Conservation (phyloP, 139 green algal genomes). For the Spirogloea muscicola region DNA sequence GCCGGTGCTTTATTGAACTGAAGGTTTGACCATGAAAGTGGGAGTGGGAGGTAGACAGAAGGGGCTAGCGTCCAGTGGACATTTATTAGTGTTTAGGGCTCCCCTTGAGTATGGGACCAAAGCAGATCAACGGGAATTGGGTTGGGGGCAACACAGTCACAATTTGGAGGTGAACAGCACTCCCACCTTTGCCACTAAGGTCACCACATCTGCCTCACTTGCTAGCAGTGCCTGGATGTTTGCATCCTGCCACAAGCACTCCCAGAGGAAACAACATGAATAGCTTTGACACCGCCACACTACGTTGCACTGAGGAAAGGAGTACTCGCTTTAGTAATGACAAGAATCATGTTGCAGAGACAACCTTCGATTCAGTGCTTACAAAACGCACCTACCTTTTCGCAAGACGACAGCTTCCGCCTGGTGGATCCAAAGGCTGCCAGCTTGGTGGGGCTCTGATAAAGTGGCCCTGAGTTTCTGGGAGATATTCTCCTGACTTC, state of each 20-base stretch:
- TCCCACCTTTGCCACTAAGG: conserved; percentile 51
- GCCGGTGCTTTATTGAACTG: no score
- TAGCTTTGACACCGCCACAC: no score
- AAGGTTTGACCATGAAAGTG: no score
- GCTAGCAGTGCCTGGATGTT: conserved; percentile 47
- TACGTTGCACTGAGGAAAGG: background rate
- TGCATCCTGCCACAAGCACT: conserved; percentile 29
- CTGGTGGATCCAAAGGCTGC: conserved; percentile 54
- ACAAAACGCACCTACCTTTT: conserved; percentile 16
- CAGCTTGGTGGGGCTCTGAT: conserved; percentile 14
- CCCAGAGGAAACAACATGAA: conserved; percentile 1
- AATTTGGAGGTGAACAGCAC: conserved; percentile 3
- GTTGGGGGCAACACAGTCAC: background rate
- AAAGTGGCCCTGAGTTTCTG: conserved; percentile 5
- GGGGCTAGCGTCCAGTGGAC: no score
- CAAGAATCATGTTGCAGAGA: no score
- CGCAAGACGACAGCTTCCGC: conserved; percentile 42
- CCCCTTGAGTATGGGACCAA: no score
- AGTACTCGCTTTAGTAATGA: background rate
- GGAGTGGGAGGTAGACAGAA: no score
- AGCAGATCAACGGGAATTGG: no score
- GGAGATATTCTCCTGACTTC: background rate
- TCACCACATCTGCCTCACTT: conserved; percentile 45
- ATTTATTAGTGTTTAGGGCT: no score
- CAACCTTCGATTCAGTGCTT: no score